Evolutionary conservation across 2,329 filamentous ascomycete genomes (phyloP), one percentile per base, ranked within the genome.

Genomic region (Cyphellophora attinorum): DNA sequence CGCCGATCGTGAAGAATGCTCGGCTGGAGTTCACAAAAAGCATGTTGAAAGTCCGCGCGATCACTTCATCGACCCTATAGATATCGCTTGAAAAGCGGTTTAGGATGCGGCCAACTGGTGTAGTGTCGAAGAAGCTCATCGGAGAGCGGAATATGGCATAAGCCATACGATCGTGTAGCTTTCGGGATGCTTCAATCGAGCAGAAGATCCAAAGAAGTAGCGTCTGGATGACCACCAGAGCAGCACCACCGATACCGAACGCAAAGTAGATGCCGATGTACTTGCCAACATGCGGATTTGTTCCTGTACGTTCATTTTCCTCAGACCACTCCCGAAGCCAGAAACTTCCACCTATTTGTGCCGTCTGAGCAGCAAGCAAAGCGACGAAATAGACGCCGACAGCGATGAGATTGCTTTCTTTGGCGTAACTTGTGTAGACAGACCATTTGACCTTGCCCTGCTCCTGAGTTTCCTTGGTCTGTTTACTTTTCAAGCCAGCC

Each of bases 101-200:
- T 40, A 98, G 68, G 51, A 98, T 95, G 38, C 93, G 79, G n/a
- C 91, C 91, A 43, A 88, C 81, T 3, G 91, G 91, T 2, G 91
- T 98, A 1, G 88, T 94, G 57, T 98, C 93, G 50, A 98, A 98
- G 64, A 98, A 98, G 50, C 79, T 91, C 91, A 98, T 98, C 35
- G 91, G 93, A 23, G 86, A 93, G 47, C 91, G 76, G 71, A 98
- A 98, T 50, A 96, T 95, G 12, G 91, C 86, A 51, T 82, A 91
- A 28, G 89, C 89, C 91, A 98, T 96, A 45, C 85, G 74, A 62
- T 96, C 91, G 57, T 98, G 91, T 37, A 98, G 71, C 64, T 96
- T 98, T 43, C 91, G 77, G 13, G 89, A 95, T 33, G 91, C 91
- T 74, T 98, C 91, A 44, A 98, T 98, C 4, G 91, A 96, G 64